phyloP scores from a whole-genome alignment of 441 rosid species.

The Melastoma candidum region DNA sequence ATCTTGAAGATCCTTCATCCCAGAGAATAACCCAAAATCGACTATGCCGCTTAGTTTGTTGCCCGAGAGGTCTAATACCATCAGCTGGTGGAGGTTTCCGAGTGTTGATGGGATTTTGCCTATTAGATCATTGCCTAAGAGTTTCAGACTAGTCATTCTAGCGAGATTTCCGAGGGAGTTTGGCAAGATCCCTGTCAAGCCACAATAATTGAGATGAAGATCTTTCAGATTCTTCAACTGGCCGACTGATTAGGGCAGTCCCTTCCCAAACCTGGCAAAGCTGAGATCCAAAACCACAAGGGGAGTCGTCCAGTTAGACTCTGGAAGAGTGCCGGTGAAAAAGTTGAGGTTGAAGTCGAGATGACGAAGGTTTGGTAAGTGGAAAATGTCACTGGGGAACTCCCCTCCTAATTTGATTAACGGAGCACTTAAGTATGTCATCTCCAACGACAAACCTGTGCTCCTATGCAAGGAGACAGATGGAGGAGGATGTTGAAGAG shows the following conservation, averaged over 20 bases:
- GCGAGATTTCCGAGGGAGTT: neutral
- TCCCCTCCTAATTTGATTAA: neutral
- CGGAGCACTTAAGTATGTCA: no score
- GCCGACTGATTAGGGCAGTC: neutral
- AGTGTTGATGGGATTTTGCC: neutral
- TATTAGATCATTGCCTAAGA: neutral
- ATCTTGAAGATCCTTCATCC: neutral
- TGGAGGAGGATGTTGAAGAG: no score
- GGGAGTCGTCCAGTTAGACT: constrained; percentile 1
- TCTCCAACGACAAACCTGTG: no score
- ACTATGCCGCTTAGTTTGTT: neutral
- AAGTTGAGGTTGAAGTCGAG: neutral
- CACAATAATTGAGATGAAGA: neutral
- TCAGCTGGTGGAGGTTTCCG: neutral
- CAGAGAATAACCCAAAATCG: no score
- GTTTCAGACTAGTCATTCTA: neutral
- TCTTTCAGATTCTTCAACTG: neutral
- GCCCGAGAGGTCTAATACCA: neutral
- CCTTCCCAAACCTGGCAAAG: neutral
- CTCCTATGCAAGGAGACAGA: no score
- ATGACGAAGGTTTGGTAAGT: neutral
- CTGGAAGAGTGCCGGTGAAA: constrained; percentile 5
- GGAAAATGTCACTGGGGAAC: constrained; percentile 3
- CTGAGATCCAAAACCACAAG: neutral
- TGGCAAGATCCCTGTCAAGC: neutral